A percentile compares a stretch with the other conserved stretches of the same genome.
Conservation (phyloP, 331 rosid genomes). For the Malus hybrid region DNA sequence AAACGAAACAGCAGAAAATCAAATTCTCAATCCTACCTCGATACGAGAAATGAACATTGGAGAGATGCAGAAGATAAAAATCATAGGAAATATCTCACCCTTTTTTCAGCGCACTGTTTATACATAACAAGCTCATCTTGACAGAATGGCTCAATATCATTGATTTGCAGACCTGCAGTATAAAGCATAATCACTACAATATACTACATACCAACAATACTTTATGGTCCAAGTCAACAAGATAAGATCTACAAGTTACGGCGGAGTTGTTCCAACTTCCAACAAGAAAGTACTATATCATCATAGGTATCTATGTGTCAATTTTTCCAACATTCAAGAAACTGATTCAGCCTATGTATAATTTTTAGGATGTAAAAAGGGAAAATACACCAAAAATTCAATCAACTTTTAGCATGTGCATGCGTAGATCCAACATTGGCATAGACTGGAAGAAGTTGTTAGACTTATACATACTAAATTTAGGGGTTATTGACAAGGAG, state of each 20-base stretch:
- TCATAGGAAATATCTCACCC: constrained; percentile 42
- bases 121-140: constrained; percentile 86
- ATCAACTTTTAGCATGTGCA: not conserved
- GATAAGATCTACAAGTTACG: not conserved
- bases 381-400: not conserved
- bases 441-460: not conserved
- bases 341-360: not conserved
- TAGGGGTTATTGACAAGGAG: not conserved
- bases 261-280: not conserved
- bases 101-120: constrained; percentile 69
- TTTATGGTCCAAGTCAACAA: constrained; percentile 1
- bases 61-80: constrained; percentile 5
- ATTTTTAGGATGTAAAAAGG: not conserved
- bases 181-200: not conserved
- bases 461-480: not conserved
- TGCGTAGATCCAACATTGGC: not conserved
- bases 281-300: not conserved
- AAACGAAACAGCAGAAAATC: constrained; percentile 4
- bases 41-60: not conserved
- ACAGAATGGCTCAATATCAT: constrained; percentile 96
- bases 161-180: constrained; percentile 78
- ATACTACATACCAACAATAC: not conserved
- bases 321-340: not conserved
- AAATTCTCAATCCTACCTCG: not conserved
- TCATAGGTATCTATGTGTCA: not conserved